These are phyloP conservation scores for Alternaria gansuensis DNA, from an alignment of 2,329 filamentous ascomycete genomes.

Conservation along the genomic window DNA sequence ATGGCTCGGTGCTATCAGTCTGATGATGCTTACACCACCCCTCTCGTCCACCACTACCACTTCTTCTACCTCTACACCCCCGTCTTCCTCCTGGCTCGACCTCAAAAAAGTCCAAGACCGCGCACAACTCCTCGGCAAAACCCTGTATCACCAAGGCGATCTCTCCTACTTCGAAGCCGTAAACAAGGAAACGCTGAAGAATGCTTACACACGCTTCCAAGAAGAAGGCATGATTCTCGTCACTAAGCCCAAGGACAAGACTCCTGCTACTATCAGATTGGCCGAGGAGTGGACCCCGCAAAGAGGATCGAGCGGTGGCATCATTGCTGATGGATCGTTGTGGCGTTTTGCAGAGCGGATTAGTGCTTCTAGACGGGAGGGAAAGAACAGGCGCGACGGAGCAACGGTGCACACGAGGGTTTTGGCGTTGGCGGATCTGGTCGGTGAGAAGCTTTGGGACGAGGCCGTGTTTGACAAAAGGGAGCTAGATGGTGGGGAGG, in stretches of 20 bases:
- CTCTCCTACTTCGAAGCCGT: constrained; percentile 97
- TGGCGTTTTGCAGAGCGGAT: constrained; percentile 96
- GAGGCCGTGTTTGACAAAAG: constrained; percentile 29
- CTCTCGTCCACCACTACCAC: constrained; percentile 37
- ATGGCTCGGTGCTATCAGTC: constrained; percentile 88
- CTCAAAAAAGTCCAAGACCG: constrained; percentile 79
- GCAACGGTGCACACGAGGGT: constrained; percentile 87
- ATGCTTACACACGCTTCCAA: constrained; percentile 85
- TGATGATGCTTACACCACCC: constrained; percentile 86
- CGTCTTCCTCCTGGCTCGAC: constrained; percentile 72
- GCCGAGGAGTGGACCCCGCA: constrained; percentile 77
- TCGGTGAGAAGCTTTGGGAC: constrained; percentile 75
- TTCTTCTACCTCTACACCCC: constrained; percentile 47
- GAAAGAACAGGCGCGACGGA: constrained; percentile 95
- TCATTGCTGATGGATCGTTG: constrained; percentile 74
- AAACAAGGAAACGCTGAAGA: constrained; percentile 97
- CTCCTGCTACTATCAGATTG: constrained; percentile 71
- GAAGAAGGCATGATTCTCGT: constrained; percentile 89
- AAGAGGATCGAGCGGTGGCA: constrained; percentile 66
- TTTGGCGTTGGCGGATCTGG: constrained; percentile 74
- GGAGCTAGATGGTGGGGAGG: constrained; percentile 21
- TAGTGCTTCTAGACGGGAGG: constrained; percentile 81
- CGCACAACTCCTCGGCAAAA: constrained; percentile 88
- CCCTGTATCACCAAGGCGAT: constrained; percentile 95
- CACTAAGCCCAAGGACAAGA: constrained; percentile 71